Evolutionary conservation across 2,329 filamentous ascomycete species (phyloP), one percentile per base, ranked within the genome.

Genomic region (Fusarium sp.): DNA sequence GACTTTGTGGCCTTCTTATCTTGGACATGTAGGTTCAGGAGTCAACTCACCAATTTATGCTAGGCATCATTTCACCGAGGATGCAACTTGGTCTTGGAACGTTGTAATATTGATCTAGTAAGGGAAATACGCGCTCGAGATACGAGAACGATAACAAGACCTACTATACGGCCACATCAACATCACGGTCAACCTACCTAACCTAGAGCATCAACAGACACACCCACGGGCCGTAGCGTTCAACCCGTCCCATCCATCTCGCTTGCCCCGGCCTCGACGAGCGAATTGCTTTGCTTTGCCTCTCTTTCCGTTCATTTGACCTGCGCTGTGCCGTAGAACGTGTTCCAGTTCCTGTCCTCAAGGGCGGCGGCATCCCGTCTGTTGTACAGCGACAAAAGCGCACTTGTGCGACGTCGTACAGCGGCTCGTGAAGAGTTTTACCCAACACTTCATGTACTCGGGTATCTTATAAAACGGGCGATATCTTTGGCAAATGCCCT

Each of bases 231-330:
- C 62, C 60, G 67, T 65, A 62, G 64, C 65, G 60, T 65, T 44
- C 30, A 65, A 68, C 45, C 69, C 67, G 55, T 65, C 51, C 34
- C 46, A 69, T 42, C 69, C 64, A 57, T 65, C 66, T 74, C 72
- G 72, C 72, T 74, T 74, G 65, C 57, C 69, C 67, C 57, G 58
- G 64, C 58, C 60, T 67, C 52, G 53, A 50, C 46, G 58, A 68
- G 65, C 65, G 69, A 74, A 72, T 74, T 73, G 67, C 71, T 68
- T 23, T 23, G 23, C 23, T 23, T 23, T 23, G 23, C 23, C 23
- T 62, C 59, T 66, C 58, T 68, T 31, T 31, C 42, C 12, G 15
- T 46, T 26, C 33, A 49, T 52, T 20, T 44, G 18, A 46, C 30
- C 31, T 36, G 16, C 36, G 42, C 70, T 64, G 65, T 18, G 70